Conservation (phyloP, 2,329 filamentous ascomycete species). For the Neurospora sp. region DNA sequence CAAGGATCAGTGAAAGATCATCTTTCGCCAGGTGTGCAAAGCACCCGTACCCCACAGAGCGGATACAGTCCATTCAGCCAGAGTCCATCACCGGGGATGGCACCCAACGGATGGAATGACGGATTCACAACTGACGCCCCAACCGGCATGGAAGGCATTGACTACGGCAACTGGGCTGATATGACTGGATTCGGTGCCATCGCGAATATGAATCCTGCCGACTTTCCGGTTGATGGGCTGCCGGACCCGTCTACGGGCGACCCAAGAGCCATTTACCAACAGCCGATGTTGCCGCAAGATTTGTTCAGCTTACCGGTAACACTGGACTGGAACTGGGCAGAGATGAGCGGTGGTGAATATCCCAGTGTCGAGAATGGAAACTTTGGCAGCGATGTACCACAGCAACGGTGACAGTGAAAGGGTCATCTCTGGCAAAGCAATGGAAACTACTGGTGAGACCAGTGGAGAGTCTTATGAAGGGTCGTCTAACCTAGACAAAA, state of each 20-base stretch:
- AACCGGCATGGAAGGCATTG: slow-evolving; percentile 17
- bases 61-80: slow-evolving; percentile 31
- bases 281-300: slow-evolving; percentile 86
- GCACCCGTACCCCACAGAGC: slow-evolving; percentile 19
- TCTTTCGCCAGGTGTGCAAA: slow-evolving; percentile 20
- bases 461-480: neutral
- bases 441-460: neutral
- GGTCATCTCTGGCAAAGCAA: neutral
- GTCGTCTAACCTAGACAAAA: neutral
- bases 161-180: slow-evolving; percentile 34
- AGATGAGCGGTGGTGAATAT: slow-evolving; percentile 57
- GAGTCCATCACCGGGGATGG: slow-evolving; percentile 34
- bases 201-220: slow-evolving; percentile 6
- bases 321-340: slow-evolving; percentile 76
- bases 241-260: slow-evolving; percentile 26
- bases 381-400: slow-evolving; percentile 23
- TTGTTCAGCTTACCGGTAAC: slow-evolving; percentile 95
- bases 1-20: slow-evolving; percentile 17
- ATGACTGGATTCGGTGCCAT: slow-evolving; percentile 33
- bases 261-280: slow-evolving; percentile 49
- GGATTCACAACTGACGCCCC: slow-evolving; percentile 29
- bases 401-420: neutral
- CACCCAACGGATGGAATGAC: slow-evolving; percentile 37
- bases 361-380: slow-evolving; percentile 55
- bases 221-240: slow-evolving; percentile 17